Evolutionary conservation across 257 asterid species (phyloP).

Genomic region (Solanum arcanum): DNA sequence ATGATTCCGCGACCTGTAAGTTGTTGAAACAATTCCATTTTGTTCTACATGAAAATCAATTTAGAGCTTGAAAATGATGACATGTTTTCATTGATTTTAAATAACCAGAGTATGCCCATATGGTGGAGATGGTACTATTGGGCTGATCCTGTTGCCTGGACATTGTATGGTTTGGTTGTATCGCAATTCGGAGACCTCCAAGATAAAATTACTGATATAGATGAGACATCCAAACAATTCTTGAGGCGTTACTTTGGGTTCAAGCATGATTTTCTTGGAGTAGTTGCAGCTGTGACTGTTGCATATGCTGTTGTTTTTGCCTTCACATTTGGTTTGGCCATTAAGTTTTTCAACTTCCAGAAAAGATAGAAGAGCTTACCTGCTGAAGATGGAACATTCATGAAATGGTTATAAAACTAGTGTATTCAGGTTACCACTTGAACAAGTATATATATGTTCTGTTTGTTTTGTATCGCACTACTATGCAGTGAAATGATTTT

Average conservation of each 20-base stretch:
- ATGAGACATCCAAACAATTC: slow-evolving; percentile 24
- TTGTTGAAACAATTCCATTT: background rate
- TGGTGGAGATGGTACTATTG: slow-evolving; percentile 95
- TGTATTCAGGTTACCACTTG: background rate
- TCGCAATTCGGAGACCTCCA: slow-evolving; percentile 53
- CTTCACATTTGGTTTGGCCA: slow-evolving; percentile 27
- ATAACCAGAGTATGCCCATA: slow-evolving; percentile 46
- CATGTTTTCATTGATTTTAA: background rate
- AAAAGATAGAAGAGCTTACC: slow-evolving; percentile 17
- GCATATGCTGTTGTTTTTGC: slow-evolving; percentile 25
- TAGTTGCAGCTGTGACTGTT: slow-evolving; percentile 20
- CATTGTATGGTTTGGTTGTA: slow-evolving; percentile 46
- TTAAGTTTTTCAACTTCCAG: slow-evolving; percentile 48
- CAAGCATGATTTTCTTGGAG: slow-evolving; percentile 39
- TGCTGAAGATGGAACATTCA: background rate
- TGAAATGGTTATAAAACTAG: background rate
- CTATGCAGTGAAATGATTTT: background rate
- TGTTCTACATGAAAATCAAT: background rate
- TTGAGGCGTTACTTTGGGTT: slow-evolving; percentile 38
- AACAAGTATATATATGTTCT: background rate
- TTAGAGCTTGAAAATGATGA: background rate
- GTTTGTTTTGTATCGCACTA: background rate
- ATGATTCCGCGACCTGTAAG: slow-evolving; percentile 71
- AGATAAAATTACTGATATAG: background rate
- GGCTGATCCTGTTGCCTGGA: slow-evolving; percentile 50